phyloP scores from a whole-genome alignment of 352 stramenopile genomes.

The Sclerospora graminicola region DNA sequence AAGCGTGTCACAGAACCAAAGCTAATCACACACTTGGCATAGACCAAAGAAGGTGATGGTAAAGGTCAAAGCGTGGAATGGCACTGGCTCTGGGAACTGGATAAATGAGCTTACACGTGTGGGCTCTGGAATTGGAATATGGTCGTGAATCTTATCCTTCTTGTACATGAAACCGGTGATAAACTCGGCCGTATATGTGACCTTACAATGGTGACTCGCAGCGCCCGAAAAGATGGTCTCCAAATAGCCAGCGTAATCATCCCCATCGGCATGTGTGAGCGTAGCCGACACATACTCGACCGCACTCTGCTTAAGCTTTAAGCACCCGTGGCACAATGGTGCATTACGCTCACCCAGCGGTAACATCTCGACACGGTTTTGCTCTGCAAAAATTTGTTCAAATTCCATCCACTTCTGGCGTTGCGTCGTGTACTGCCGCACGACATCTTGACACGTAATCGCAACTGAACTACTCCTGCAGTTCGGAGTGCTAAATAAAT shows the following conservation, averaged over 20 bases:
- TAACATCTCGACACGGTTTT: constrained; percentile 77
- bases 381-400: constrained; percentile 56
- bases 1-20: constrained; percentile 83
- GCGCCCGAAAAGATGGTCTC: constrained; percentile 79
- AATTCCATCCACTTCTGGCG: constrained; percentile 70
- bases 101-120: constrained; percentile 83
- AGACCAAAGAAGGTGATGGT: constrained; percentile 78
- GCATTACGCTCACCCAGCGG: constrained; percentile 73
- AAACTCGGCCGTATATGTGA: constrained; percentile 78
- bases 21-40: constrained; percentile 81
- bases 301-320: constrained; percentile 71
- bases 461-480: constrained; percentile 36
- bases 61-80: constrained; percentile 82
- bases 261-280: constrained; percentile 45
- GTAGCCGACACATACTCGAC: constrained; percentile 69
- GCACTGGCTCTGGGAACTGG: constrained; percentile 82
- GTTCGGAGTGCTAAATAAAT: constrained; percentile 43
- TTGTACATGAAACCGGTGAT: constrained; percentile 86
- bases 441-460: constrained; percentile 72
- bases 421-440: constrained; percentile 61
- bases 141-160: constrained; percentile 86
- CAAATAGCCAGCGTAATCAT: constrained; percentile 59
- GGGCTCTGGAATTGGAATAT: constrained; percentile 80
- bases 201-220: constrained; percentile 74
- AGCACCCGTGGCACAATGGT: constrained; percentile 68